Evolutionary conservation across 106 monocot species (phyloP).

Genomic region (Posidonia australis): DNA sequence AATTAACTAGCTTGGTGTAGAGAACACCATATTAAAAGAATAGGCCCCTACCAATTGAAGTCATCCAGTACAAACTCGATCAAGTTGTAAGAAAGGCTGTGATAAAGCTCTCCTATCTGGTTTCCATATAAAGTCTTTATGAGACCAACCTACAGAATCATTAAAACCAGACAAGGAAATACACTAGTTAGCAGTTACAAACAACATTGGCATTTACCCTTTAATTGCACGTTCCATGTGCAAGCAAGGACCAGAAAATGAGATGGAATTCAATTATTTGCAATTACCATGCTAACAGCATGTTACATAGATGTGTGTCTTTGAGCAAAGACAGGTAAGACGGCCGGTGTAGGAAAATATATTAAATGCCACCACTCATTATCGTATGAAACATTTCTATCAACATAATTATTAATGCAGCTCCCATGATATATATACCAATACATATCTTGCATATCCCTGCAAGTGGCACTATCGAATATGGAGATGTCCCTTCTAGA

Average conservation of each 20-base stretch:
- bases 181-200: background rate
- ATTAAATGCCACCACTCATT: background rate
- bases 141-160: conserved; percentile 59
- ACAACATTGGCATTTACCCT: background rate
- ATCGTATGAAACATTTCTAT: background rate
- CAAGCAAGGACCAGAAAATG: background rate
- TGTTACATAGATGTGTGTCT: background rate
- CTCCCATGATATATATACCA: no score
- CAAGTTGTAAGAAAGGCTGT: conserved; percentile 75
- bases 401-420: no score
- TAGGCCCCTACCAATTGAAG: conserved; percentile 57
- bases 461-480: no score
- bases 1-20: background rate
- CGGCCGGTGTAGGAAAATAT: background rate
- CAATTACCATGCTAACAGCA: background rate
- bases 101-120: conserved; percentile 75
- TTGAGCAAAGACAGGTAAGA: background rate
- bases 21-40: conserved; percentile 1
- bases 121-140: conserved; percentile 89
- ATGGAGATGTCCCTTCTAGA: no score
- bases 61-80: conserved; percentile 91
- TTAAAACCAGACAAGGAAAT: background rate
- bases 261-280: background rate
- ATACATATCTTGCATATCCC: no score
- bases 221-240: background rate